Conservation (phyloP, 306 rosid species). For the Glycine tomentella region DNA sequence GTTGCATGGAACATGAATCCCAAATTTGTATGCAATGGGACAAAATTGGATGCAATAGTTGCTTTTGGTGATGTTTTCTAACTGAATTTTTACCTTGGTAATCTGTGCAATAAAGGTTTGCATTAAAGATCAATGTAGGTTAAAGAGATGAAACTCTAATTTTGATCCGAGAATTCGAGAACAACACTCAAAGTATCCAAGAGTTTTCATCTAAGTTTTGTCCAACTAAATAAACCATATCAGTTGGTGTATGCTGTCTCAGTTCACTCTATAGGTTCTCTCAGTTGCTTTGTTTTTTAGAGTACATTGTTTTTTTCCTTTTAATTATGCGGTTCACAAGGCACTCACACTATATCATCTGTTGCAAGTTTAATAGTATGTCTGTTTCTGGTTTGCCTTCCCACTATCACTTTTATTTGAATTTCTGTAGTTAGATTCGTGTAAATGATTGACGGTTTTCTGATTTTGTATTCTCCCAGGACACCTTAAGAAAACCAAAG, state of each 20-base stretch:
- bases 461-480: slow-evolving; percentile 56
- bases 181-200: not conserved
- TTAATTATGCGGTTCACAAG: not conserved
- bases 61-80: not conserved
- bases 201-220: not conserved
- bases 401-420: not conserved
- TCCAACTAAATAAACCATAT: not conserved
- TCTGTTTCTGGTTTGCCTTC: not conserved
- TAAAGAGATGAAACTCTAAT: not conserved
- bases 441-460: not conserved
- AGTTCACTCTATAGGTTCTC: slow-evolving; percentile 2
- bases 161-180: not conserved
- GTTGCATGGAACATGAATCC: too few relatives aligned
- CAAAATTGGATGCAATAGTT: not conserved
- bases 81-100: not conserved
- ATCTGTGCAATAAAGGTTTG: not conserved
- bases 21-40: not conserved
- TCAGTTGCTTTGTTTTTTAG: not conserved
- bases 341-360: not conserved
- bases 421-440: not conserved
- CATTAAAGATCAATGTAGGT: not conserved
- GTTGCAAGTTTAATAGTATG: slow-evolving; percentile 24
- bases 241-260: slow-evolving; percentile 13
- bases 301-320: not conserved
- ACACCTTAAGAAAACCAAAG: slow-evolving; percentile 61